Evolutionary conservation across 805 yeast species (phyloP).

Genomic region (Ascoidea rubescens): DNA sequence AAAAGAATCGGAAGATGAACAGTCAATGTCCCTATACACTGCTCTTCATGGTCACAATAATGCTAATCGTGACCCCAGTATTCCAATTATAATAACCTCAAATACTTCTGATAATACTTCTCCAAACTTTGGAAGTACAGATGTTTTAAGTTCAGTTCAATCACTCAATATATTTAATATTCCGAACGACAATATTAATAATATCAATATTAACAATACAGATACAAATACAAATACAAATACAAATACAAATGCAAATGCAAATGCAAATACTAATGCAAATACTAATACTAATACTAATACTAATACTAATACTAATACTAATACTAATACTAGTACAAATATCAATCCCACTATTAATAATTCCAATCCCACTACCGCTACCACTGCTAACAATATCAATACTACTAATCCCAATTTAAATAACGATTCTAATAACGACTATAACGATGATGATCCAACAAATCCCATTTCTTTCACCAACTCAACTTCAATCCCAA

Average conservation of each 20-base stretch:
- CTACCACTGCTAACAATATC: not conserved
- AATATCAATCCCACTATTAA: not conserved
- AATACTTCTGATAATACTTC: too few relatives aligned
- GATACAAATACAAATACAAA: too few relatives aligned
- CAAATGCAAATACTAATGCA: not conserved
- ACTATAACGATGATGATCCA: not conserved
- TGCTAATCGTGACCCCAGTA: too few relatives aligned
- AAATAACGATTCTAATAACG: too few relatives aligned
- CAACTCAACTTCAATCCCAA: not conserved
- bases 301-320: too few relatives aligned
- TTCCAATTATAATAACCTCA: conserved; percentile 18
- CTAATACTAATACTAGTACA: not conserved
- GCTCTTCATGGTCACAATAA: conserved; percentile 24
- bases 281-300: not conserved
- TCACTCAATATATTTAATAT: too few relatives aligned
- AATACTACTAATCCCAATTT: not conserved
- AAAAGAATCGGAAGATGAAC: conserved; percentile 36
- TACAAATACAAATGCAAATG: too few relatives aligned
- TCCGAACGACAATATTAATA: too few relatives aligned
- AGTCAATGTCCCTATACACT: conserved; percentile 52
- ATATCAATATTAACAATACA: too few relatives aligned
- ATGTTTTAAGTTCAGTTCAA: too few relatives aligned
- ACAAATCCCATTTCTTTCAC: not conserved
- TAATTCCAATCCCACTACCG: too few relatives aligned
- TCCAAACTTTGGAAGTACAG: too few relatives aligned